Base-by-base conservation (phyloP, 2,329 filamentous ascomycete genomes). In the Aspergillus cejpii region DNA sequence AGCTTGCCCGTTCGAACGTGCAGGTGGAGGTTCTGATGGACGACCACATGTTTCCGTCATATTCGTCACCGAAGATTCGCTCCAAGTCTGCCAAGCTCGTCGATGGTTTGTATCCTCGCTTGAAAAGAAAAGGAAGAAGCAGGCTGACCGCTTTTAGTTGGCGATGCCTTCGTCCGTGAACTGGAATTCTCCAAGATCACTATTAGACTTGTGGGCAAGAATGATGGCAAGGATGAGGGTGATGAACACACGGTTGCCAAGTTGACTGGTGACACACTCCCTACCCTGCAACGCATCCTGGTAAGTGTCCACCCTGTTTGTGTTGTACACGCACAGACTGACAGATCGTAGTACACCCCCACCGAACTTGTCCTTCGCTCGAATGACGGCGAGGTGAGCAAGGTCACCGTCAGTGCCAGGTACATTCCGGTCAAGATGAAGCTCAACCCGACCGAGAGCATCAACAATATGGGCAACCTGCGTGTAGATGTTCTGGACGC, bases 391-490 rank as follows among this genome's bases (percentile, higher is more conserved):
- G 77, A 78, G 47, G 68, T 83, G 20, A 89, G 81, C 71, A 90
- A 82, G 61, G 77, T 98, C 62, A 94, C 84, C 55, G 85, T 98
- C 62, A 94, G 86, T 71, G 78, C 96, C 60, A 94, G 94, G 68
- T 98, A 95, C 64, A 82, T 98, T 19, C 92, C 92, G 0, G 83
- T 97, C 49, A 82, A 87, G 71, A 98, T 98, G 92, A 75, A 82
- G 45, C 84, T 98, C 39, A 89, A 98, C 60, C 86, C 92, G 0
- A 88, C 83, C 58, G 92, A 98, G 69, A 96, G 89, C 61, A 95
- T 98, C 75, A 97, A 96, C 79, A 98, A 98, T 69, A 94, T 95
- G 81, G 92, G 92, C 48, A 90, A 83, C 47, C 81, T 98, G 17
- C 86, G 90, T 15, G 87, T 98, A n/a, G 89, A 97, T 59, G 78